Evolutionary conservation across 2,329 filamentous ascomycete genomes (phyloP).

Genomic region (Xylaria sp.): DNA sequence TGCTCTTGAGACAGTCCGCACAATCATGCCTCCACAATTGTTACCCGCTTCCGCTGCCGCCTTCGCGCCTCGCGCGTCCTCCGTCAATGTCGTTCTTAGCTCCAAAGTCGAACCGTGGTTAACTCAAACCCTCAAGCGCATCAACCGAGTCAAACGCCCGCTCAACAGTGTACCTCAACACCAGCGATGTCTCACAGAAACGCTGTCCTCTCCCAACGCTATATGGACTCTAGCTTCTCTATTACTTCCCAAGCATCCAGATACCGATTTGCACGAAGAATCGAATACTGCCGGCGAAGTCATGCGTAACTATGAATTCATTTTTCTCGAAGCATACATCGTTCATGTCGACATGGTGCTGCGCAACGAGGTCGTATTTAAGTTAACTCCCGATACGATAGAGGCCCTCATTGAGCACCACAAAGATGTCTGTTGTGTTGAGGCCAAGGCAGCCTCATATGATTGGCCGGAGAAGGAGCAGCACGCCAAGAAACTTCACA

Average conservation of each 20-base stretch:
- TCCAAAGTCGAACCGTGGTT: constrained; percentile 96
- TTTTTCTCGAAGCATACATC: constrained; percentile 96
- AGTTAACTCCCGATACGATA: constrained; percentile 94
- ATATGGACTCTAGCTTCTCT: constrained; percentile 95
- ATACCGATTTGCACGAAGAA: constrained; percentile 82
- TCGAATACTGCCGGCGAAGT: constrained; percentile 83
- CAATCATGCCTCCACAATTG: constrained; percentile 87
- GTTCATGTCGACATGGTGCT: constrained; percentile 99
- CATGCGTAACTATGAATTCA: constrained; percentile 88
- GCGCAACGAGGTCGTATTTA: constrained; percentile 96
- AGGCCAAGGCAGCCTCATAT: constrained; percentile 87
- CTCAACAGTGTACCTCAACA: constrained; percentile 97
- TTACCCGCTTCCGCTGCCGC: constrained; percentile 94
- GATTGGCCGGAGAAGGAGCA: constrained; percentile 96
- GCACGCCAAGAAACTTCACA: constrained; percentile 95
- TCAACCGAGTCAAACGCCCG: constrained; percentile 95
- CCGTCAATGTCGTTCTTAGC: constrained; percentile 91
- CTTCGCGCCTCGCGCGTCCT: constrained; percentile 88
- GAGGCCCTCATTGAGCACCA: constrained; percentile 93
- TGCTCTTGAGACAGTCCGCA: constrained; percentile 24
- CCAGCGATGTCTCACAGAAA: constrained; percentile 93
- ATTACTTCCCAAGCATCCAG: constrained; percentile 89
- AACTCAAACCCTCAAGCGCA: constrained; percentile 93
- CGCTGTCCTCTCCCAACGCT: constrained; percentile 83
- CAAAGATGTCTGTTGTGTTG: constrained; percentile 91